A percentile compares a stretch with the other conserved stretches of the same genome.
Conservation (phyloP, 192 early-diverging fungal species). For the Linnemannia exigua region DNA sequence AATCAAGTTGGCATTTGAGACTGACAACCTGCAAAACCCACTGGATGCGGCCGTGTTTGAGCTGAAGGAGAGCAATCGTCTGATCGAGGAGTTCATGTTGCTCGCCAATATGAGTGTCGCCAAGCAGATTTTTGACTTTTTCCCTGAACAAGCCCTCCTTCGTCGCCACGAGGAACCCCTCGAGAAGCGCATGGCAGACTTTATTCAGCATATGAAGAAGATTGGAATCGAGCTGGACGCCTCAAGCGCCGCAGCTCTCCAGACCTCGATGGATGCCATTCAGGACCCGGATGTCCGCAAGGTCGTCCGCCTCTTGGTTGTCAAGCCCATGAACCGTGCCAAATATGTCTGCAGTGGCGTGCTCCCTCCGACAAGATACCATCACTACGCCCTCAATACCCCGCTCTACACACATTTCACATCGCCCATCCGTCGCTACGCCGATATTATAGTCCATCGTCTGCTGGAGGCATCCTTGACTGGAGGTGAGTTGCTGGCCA, state of each 20-base stretch:
- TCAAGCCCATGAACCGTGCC: constrained; percentile 97
- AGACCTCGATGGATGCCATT: constrained; percentile 72
- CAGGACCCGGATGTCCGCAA: constrained; percentile 73
- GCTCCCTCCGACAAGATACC: constrained; percentile 76
- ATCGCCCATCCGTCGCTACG: constrained; percentile 95
- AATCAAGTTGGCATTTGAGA: constrained; percentile 89
- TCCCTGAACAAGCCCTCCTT: constrained; percentile 94
- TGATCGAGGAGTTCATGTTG: constrained; percentile 98
- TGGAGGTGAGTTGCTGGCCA: constrained; percentile 57
- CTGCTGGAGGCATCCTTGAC: constrained; percentile 78
- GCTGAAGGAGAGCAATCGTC: constrained; percentile 90
- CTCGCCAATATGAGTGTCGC: constrained; percentile 98
- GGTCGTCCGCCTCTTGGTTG: constrained; percentile 85
- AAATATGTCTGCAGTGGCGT: constrained; percentile 98
- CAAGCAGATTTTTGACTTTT: constrained; percentile 86
- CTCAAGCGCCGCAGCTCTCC: constrained; percentile 66
- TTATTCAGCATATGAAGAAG: constrained; percentile 80
- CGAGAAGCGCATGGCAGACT: constrained; percentile 73
- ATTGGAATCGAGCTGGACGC: constrained; percentile 86
- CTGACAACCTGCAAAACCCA: constrained; percentile 89
- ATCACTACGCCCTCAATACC: constrained; percentile 93
- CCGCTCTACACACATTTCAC: constrained; percentile 98
- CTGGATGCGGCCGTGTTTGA: constrained; percentile 89
- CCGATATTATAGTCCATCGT: constrained; percentile 96
- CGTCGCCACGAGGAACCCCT: constrained; percentile 84